A percentile compares a stretch with the other conserved stretches of the same genome.
phyloP scores from a whole-genome alignment of 1,139 yeast genomes.

The Magnusiomyces paraingens region DNA sequence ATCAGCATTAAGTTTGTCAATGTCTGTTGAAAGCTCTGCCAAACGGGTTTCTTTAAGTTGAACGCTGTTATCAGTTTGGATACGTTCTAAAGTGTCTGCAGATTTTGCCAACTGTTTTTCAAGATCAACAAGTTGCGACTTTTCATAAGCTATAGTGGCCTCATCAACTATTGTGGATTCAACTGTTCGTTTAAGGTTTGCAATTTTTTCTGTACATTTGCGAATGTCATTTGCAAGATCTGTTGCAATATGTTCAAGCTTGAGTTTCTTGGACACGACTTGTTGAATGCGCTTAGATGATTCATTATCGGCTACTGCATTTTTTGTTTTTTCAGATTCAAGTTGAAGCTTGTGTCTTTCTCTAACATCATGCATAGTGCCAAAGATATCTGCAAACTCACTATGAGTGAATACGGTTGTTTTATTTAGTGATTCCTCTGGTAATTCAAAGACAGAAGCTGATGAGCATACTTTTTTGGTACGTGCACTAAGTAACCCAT shows the following conservation, averaged over 20 bases:
- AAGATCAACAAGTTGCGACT: constrained; percentile 33
- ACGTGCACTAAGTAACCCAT: no score
- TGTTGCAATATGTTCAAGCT: constrained; percentile 39
- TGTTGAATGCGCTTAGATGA: constrained; percentile 26
- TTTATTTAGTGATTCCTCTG: no score
- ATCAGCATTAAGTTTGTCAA: constrained; percentile 49
- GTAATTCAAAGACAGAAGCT: not conserved
- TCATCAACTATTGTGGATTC: constrained; percentile 38
- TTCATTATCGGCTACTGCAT: constrained; percentile 21
- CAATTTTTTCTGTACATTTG: constrained; percentile 31
- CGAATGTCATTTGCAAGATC: constrained; percentile 37
- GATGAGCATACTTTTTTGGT: not conserved
- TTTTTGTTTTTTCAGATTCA: constrained; percentile 9
- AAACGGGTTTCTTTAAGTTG: constrained; percentile 38
- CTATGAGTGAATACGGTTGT: not conserved
- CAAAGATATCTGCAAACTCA: constrained; percentile 7
- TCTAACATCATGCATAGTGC: constrained; percentile 2
- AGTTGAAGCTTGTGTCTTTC: constrained; percentile 5
- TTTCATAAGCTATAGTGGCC: constrained; percentile 37
- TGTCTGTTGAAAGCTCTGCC: constrained; percentile 42
- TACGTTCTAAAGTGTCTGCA: constrained; percentile 24
- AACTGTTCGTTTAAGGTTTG: constrained; percentile 36
- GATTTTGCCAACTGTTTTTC: constrained; percentile 29
- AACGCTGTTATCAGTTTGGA: constrained; percentile 36
- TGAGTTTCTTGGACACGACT: constrained; percentile 36